These are phyloP conservation scores for Speleostelium caveatum DNA, from an alignment of 78 protist genomes.

Conservation along the genomic window DNA sequence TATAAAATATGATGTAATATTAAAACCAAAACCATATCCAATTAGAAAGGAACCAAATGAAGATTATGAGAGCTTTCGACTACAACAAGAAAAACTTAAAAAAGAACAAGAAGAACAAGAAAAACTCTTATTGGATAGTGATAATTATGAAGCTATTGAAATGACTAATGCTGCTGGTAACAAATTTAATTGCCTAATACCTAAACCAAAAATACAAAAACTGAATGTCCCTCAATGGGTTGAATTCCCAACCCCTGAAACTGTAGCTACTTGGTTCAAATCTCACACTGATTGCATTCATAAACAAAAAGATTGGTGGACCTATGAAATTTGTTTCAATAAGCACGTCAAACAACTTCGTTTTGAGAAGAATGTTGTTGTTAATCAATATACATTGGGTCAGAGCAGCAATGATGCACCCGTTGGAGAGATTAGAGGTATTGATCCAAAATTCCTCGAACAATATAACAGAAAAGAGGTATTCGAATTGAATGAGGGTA, in stretches of 20 bases:
- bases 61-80: too few species aligned
- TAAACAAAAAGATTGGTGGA: conserved; percentile 44
- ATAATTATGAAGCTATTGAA: not conserved
- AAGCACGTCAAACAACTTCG: conserved; percentile 30
- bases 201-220: not conserved
- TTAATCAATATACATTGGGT: conserved; percentile 26
- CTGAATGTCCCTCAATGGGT: not conserved
- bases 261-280: not conserved
- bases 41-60: too few species aligned
- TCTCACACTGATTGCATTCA: not conserved
- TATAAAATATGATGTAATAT: not conserved
- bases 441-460: conserved; percentile 10
- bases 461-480: not conserved
- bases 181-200: not conserved
- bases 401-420: not conserved
- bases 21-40: too few species aligned
- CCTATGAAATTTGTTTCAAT: conserved; percentile 45
- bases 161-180: not conserved
- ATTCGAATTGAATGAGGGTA: conserved; percentile 4
- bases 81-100: too few species aligned
- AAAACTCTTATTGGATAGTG: not conserved
- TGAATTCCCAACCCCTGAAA: not conserved
- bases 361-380: conserved; percentile 1
- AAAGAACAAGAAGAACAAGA: not conserved
- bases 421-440: conserved; percentile 31